These are phyloP conservation scores for Fusarium avenaceum DNA, from an alignment of 2,329 filamentous ascomycete species.

Conservation along the genomic window DNA sequence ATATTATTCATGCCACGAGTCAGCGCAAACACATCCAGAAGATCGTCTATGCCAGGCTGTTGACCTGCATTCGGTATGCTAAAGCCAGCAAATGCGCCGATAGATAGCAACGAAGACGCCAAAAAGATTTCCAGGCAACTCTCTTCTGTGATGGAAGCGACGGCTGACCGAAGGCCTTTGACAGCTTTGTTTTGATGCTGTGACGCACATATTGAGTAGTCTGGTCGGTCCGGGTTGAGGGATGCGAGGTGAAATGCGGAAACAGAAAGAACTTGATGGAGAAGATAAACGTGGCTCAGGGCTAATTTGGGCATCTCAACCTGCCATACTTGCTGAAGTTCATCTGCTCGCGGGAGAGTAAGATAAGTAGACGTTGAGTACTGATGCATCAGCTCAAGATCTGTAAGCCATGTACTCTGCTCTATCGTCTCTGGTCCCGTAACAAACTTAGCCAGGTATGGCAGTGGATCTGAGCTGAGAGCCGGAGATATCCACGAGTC, in stretches of 20 bases:
- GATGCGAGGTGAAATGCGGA: slow-evolving; percentile 51
- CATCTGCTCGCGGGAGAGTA: slow-evolving; percentile 50
- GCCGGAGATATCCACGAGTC: slow-evolving; percentile 11
- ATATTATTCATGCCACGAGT: slow-evolving; percentile 52
- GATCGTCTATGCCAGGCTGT: slow-evolving; percentile 48
- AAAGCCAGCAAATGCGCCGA: slow-evolving; percentile 52
- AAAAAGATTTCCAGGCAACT: slow-evolving; percentile 54
- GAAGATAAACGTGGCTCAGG: slow-evolving; percentile 47
- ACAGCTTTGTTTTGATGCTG: slow-evolving; percentile 53
- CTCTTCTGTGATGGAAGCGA: slow-evolving; percentile 47
- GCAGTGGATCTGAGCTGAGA: slow-evolving; percentile 33
- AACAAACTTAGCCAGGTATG: slow-evolving; percentile 45
- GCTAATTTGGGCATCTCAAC: slow-evolving; percentile 47
- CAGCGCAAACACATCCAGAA: slow-evolving; percentile 52
- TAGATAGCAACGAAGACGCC: slow-evolving; percentile 51
- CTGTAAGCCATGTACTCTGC: slow-evolving; percentile 50
- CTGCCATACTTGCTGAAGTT: slow-evolving; percentile 52
- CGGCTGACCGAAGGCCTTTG: slow-evolving; percentile 47
- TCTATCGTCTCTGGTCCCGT: slow-evolving; percentile 32
- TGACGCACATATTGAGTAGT: slow-evolving; percentile 47
- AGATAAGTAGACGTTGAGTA: slow-evolving; percentile 50
- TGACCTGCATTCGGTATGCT: slow-evolving; percentile 34
- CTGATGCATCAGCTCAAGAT: slow-evolving; percentile 56
- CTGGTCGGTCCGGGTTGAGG: slow-evolving; percentile 45
- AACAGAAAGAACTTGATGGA: slow-evolving; percentile 53